Base-by-base conservation (phyloP, 2,329 filamentous ascomycete species). In the Fusarium hainanense region DNA sequence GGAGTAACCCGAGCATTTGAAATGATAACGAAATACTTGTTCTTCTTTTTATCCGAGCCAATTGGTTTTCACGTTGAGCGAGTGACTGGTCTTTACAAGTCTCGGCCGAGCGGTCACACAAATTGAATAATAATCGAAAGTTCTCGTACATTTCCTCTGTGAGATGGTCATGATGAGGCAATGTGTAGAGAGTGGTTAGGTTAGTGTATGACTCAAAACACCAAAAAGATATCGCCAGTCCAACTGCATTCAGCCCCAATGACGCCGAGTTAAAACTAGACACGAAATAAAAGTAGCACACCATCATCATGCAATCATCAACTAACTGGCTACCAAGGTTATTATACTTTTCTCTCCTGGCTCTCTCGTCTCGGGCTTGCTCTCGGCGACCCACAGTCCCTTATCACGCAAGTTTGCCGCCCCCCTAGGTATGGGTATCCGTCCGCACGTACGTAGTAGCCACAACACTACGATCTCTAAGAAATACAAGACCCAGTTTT, bases 311-410 rank as follows among this genome's bases (percentile, higher is more conserved):
- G 44, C 60, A 51, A 66, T 59, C 54, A 61, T 32, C 49, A 50
- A 40, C 16, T 28, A 30, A 34, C 25, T 37, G 49, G 34, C 13
- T 52, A 52, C 49, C 49, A 41, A 41, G 49, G 11, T 52, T 52
- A 28, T 41, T 52, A 42, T 52, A 42, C 44, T 55, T 66, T 41
- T 34, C 43, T 14, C 55, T 25, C 67, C 66, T 28, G 56, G 54
- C 28, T 62, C 58, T 49, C 63, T 57, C 48, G 63, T 74, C 72
- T 76, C 74, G 75, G 73, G 71, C 73, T 74, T 66, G 63, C 68
- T 73, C 64, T 75, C 74, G 74, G 73, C 73, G 75, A 75, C 73
- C 74, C 75, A 77, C 75, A 64, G 59, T 43, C 44, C 66, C 74
- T 75, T 76, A 76, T 75, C 74, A 72, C 58, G 58, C 52, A 70